A percentile compares a stretch with the other conserved stretches of the same genome.
phyloP scores from a whole-genome alignment of 768 basidiomycete genomes.

The Mycena venus region DNA sequence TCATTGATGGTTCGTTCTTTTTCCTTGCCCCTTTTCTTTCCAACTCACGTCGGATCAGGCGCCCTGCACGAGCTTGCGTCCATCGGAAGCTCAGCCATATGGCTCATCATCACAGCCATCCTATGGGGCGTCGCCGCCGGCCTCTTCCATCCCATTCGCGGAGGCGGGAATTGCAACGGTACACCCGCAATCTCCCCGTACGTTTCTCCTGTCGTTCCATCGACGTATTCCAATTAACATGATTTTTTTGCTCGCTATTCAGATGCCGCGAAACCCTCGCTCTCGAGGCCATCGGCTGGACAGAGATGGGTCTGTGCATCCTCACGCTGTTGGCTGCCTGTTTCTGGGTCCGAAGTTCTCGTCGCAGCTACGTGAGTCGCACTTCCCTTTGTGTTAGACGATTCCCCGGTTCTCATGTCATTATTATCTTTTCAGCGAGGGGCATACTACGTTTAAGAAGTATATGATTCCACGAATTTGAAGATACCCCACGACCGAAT shows the following conservation, averaged over 20 bases:
- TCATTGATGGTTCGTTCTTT: constrained; percentile 52
- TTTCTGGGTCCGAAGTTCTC: constrained; percentile 59
- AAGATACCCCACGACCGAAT: constrained; percentile 6
- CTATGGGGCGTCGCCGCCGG: constrained; percentile 67
- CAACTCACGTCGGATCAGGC: background rate
- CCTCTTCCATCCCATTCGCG: constrained; percentile 55
- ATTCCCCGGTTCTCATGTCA: background rate
- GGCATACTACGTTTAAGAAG: constrained; percentile 28
- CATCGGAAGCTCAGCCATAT: constrained; percentile 65
- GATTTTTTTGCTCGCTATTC: constrained; percentile 36
- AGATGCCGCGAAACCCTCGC: constrained; percentile 62
- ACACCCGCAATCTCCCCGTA: constrained; percentile 26
- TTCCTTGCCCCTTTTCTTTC: background rate
- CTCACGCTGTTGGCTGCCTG: constrained; percentile 59
- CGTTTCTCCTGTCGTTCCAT: background rate
- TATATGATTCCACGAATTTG: background rate
- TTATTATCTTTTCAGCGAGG: constrained; percentile 27
- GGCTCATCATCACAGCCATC: constrained; percentile 62
- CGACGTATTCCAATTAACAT: background rate
- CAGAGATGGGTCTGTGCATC: constrained; percentile 63
- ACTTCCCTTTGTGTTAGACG: background rate
- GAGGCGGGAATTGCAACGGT: constrained; percentile 56
- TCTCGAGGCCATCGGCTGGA: constrained; percentile 66
- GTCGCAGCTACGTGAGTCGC: constrained; percentile 49
- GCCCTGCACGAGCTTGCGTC: constrained; percentile 62